Evolutionary conservation across 2,329 filamentous ascomycete species (phyloP).

Genomic region (Penicillium freii): DNA sequence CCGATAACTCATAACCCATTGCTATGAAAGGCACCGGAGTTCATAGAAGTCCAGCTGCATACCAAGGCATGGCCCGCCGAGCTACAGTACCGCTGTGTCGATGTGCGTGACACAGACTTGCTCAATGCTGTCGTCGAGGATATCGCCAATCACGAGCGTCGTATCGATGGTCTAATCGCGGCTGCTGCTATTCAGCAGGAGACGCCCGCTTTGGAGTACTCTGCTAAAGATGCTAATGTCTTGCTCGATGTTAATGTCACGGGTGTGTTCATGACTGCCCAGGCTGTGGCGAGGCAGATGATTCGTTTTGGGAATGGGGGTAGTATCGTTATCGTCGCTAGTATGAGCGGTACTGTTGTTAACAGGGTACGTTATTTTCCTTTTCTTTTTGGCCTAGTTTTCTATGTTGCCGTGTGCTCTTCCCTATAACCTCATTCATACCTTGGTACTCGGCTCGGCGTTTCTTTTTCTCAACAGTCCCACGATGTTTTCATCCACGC

Average conservation of each 20-base stretch:
- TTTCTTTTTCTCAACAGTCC: too few species aligned
- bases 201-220: slow-evolving; percentile 75
- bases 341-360: slow-evolving; percentile 60
- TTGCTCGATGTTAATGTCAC: slow-evolving; percentile 63
- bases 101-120: slow-evolving; percentile 68
- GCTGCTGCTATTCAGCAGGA: slow-evolving; percentile 75
- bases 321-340: slow-evolving; percentile 61
- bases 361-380: slow-evolving; percentile 38
- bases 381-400: too few species aligned
- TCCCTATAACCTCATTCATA: too few species aligned
- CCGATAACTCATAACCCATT: neutral
- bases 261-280: slow-evolving; percentile 61
- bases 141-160: slow-evolving; percentile 68
- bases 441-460: too few species aligned
- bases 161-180: slow-evolving; percentile 75
- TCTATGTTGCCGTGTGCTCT: neutral
- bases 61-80: slow-evolving; percentile 45
- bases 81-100: slow-evolving; percentile 72
- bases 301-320: slow-evolving; percentile 59
- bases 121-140: slow-evolving; percentile 66
- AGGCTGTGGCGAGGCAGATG: slow-evolving; percentile 63
- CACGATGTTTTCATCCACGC: too few species aligned
- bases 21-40: neutral
- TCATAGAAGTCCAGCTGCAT: neutral
- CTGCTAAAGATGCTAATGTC: slow-evolving; percentile 57